Base-by-base conservation (phyloP, 2,329 filamentous ascomycete genomes). In the Colletotrichum lupini region DNA sequence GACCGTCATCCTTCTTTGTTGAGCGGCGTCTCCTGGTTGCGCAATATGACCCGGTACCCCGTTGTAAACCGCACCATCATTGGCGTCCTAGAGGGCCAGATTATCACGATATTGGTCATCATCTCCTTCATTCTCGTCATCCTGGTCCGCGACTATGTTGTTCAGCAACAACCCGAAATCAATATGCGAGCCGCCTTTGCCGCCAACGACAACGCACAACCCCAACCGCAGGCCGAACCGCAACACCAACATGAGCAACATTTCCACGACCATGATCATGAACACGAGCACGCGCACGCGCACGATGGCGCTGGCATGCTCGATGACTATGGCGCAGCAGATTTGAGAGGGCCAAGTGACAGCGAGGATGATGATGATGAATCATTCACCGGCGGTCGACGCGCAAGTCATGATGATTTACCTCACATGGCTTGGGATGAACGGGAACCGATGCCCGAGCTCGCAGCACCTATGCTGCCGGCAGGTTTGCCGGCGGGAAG, bases 81-180 rank as follows among this genome's bases (percentile, higher is more conserved):
- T 65, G 93, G 95, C 76, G 90, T 96, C 1, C 85, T 98, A 4
- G 97, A 99, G 83, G 97, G 97, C 4, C 95, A 98, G 80, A 90
- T 98, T 60, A 98, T 99, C 77, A 99, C 96, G 0, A 85, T 98
- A 6, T 85, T 97, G 12, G 94, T 98, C 63, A 96, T 99, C 8
- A 89, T 98, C 57, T 95, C 93, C 71, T 99, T 98, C 82, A 98
- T 99, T 72, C 85, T 99, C n/a, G 92, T 99, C 55, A 99, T 99
- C 77, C 85, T 99, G 4, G 98, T 99, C 59, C 88, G 97, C 59
- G 97, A 99, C 84, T 99, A 98, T 89, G 97, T 99, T 63, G 95
- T 99, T 11, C 97, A 99, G 81, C 97, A 99, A 81, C 97, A 99
- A 80, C 97, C 96, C 5, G 92, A 95, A 76, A 93, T 97, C 77